Conservation (phyloP, 1,284 basidiomycete genomes). For the Cystobasidium sp. region DNA sequence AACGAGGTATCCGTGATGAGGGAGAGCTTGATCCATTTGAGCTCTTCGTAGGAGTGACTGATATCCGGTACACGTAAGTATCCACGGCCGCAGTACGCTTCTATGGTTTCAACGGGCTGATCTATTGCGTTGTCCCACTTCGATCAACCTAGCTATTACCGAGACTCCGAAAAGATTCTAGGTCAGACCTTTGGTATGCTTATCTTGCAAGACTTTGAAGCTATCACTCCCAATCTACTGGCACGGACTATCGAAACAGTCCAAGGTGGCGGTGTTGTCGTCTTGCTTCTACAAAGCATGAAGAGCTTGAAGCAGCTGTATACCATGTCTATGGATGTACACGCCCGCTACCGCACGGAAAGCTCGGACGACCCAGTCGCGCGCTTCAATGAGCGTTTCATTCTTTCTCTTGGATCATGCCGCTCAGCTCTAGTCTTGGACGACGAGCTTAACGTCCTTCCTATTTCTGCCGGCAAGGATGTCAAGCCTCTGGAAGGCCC, state of each 20-base stretch:
- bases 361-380: conserved; percentile 83
- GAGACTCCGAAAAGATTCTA: conserved; percentile 92
- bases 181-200: conserved; percentile 99
- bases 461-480: conserved; percentile 94
- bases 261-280: conserved; percentile 92
- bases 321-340: conserved; percentile 97
- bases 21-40: conserved; percentile 98
- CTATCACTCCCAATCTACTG: conserved; percentile 94
- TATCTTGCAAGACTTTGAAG: conserved; percentile 97
- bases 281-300: conserved; percentile 94
- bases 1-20: conserved; percentile 88
- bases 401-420: conserved; percentile 87
- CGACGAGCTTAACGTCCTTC: conserved; percentile 97
- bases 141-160: conserved; percentile 69
- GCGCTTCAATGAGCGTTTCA: conserved; percentile 98
- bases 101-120: background rate
- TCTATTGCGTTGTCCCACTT: background rate
- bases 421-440: conserved; percentile 91
- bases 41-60: conserved; percentile 97
- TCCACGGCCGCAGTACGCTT: background rate
- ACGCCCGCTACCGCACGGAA: conserved; percentile 87
- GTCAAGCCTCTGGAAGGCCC: conserved; percentile 73
- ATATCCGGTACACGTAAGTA: conserved; percentile 91
- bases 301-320: conserved; percentile 90
- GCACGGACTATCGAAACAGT: conserved; percentile 98